A percentile compares a stretch with the other conserved stretches of the same genome.
These are phyloP conservation scores for Mycena vulgaris DNA, from an alignment of 768 basidiomycete genomes.

Conservation along the genomic window DNA sequence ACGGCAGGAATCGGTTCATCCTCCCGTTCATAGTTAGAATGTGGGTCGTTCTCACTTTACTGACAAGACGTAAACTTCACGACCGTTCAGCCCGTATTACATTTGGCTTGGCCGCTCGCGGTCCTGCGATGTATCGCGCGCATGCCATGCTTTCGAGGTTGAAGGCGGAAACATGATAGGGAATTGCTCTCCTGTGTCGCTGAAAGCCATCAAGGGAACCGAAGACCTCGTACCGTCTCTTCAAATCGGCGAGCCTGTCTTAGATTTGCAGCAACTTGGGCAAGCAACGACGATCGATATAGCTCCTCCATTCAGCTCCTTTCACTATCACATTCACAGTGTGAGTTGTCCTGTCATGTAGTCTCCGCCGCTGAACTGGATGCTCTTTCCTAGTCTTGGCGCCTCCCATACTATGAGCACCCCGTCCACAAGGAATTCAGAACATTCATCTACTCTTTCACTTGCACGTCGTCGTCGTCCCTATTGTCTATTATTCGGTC, in stretches of 20 bases:
- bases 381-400: slow-evolving; percentile 63
- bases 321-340: slow-evolving; percentile 72
- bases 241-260: slow-evolving; percentile 57
- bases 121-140: slow-evolving; percentile 68
- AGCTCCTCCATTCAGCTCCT: slow-evolving; percentile 70
- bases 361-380: slow-evolving; percentile 14
- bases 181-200: slow-evolving; percentile 60
- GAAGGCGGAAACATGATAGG: slow-evolving; percentile 74
- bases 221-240: slow-evolving; percentile 55
- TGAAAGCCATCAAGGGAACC: slow-evolving; percentile 51
- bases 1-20: slow-evolving; percentile 80
- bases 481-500: background rate
- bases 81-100: slow-evolving; percentile 70
- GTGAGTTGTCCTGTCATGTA: slow-evolving; percentile 48
- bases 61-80: background rate
- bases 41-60: slow-evolving; percentile 43
- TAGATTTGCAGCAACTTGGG: slow-evolving; percentile 42
- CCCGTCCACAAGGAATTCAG: slow-evolving; percentile 78
- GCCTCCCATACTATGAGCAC: slow-evolving; percentile 80
- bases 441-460: slow-evolving; percentile 76
- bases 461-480: slow-evolving; percentile 61
- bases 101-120: slow-evolving; percentile 83
- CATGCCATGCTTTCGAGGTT: slow-evolving; percentile 73
- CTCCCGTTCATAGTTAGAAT: slow-evolving; percentile 79
- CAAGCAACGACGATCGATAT: slow-evolving; percentile 60